These are phyloP conservation scores for Macrocystidia cucumis DNA, from an alignment of 1,284 basidiomycete species.

Conservation along the genomic window DNA sequence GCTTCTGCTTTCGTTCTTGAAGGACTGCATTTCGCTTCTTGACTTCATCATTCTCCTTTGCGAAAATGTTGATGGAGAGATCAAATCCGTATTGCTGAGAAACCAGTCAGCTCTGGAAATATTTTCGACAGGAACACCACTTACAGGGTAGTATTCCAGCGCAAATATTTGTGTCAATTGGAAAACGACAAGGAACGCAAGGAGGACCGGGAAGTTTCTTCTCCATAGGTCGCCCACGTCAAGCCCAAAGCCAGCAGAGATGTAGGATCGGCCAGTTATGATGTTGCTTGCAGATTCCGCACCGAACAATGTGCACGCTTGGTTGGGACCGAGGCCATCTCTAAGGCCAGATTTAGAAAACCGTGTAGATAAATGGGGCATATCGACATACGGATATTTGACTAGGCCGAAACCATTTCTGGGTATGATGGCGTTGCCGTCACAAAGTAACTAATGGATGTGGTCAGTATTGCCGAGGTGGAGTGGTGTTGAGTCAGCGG, in stretches of 20 bases:
- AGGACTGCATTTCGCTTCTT: constrained; percentile 60
- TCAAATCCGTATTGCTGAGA: constrained; percentile 40
- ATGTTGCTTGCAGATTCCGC: constrained; percentile 37
- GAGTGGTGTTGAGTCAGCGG: not conserved
- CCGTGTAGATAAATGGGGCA: not conserved
- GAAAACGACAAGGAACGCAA: constrained; percentile 65
- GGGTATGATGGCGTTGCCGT: constrained; percentile 64
- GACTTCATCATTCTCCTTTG: constrained; percentile 64
- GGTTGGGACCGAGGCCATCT: constrained; percentile 48
- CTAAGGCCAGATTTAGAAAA: constrained; percentile 19
- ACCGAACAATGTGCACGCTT: constrained; percentile 63
- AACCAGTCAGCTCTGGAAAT: constrained; percentile 1
- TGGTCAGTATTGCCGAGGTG: not conserved
- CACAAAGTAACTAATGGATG: constrained; percentile 47
- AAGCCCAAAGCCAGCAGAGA: constrained; percentile 48
- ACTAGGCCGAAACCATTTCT: constrained; percentile 55
- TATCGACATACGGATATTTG: constrained; percentile 57
- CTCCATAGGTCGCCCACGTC: constrained; percentile 50
- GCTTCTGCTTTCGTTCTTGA: constrained; percentile 37
- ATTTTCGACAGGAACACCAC: constrained; percentile 14
- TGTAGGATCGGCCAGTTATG: constrained; percentile 50
- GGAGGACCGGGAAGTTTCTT: constrained; percentile 46
- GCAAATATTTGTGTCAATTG: constrained; percentile 52
- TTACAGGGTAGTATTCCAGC: constrained; percentile 58
- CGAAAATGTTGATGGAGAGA: constrained; percentile 53